A percentile compares a stretch with the other conserved stretches of the same genome.
phyloP scores from a whole-genome alignment of 108 stramenopile genomes.

The Epithemia pelagica region DNA sequence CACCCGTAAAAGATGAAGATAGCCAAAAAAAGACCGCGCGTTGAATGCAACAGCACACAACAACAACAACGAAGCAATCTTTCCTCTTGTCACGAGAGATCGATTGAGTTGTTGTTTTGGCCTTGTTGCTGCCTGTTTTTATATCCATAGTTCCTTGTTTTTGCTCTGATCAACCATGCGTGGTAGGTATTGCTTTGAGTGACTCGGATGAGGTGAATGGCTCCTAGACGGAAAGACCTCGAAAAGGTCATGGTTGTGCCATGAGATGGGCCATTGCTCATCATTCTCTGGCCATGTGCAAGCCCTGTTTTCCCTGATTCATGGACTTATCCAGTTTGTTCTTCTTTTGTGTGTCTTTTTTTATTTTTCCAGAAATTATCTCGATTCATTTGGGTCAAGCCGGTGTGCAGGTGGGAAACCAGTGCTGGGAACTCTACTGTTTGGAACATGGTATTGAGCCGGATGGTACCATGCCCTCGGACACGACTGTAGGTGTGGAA shows the following conservation, averaged over 20 bases:
- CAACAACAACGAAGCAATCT: neutral
- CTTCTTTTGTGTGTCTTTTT: neutral
- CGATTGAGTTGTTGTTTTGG: too few species aligned
- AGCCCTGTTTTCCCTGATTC: too few species aligned
- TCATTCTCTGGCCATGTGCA: too few species aligned
- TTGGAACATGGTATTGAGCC: constrained; percentile 97
- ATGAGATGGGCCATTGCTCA: too few species aligned
- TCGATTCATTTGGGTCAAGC: constrained; percentile 90
- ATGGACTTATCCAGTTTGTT: too few species aligned
- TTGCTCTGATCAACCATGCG: neutral
- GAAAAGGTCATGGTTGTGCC: too few species aligned
- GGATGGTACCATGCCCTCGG: constrained; percentile 84
- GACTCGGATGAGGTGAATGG: too few species aligned
- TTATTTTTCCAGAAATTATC: constrained; percentile 54
- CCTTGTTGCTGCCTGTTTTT: too few species aligned
- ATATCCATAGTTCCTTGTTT: too few species aligned
- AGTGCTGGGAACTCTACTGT: constrained; percentile 98
- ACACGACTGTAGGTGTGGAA: constrained; percentile 66
- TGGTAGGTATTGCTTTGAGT: neutral
- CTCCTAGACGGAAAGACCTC: too few species aligned
- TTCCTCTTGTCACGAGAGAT: constrained; percentile 1
- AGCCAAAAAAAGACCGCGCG: too few species aligned
- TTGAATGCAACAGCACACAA: neutral
- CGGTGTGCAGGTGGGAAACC: constrained; percentile 95
- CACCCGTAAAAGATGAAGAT: too few species aligned